Conservation (phyloP, 2,329 filamentous ascomycete species). For the Ilyonectria mors-panacis region DNA sequence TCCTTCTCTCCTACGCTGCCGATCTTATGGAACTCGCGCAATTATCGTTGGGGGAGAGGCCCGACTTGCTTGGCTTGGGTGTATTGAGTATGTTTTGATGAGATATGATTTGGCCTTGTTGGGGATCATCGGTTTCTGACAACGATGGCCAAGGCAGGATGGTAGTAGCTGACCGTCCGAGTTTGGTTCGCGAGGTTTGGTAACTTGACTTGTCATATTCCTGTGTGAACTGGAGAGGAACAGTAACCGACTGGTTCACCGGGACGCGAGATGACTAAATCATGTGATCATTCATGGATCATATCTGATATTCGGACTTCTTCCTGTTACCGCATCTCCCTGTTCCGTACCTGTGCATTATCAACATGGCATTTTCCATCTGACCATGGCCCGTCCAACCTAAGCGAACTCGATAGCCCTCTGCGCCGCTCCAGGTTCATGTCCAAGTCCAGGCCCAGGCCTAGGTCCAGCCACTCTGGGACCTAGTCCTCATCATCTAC, state of each 20-base stretch:
- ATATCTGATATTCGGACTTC: constrained; percentile 37
- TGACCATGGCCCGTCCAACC: constrained; percentile 4
- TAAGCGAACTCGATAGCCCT: constrained; percentile 12
- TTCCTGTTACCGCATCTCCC: constrained; percentile 22
- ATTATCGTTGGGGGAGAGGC: neutral
- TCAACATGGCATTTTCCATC: constrained; percentile 14
- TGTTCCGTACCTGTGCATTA: constrained; percentile 9
- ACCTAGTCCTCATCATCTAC: constrained; percentile 66
- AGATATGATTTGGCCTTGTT: constrained; percentile 5
- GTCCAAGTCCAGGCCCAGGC: neutral
- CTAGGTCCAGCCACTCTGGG: neutral
- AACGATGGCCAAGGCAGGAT: constrained; percentile 12
- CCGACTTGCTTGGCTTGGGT: neutral
- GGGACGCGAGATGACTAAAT: constrained; percentile 24
- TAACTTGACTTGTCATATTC: constrained; percentile 35
- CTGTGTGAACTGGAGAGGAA: constrained; percentile 22
- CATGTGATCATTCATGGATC: constrained; percentile 39
- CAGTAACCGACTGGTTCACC: constrained; percentile 25
- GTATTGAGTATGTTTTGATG: neutral
- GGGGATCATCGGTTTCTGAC: constrained; percentile 10
- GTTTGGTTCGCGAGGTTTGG: constrained; percentile 6
- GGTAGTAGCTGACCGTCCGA: neutral
- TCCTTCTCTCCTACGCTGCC: neutral
- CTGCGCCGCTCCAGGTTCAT: constrained; percentile 7
- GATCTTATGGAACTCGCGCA: neutral